A percentile compares a stretch with the other conserved stretches of the same genome.
Conservation (phyloP, 2,329 filamentous ascomycete genomes). For the Xylaria sp. region DNA sequence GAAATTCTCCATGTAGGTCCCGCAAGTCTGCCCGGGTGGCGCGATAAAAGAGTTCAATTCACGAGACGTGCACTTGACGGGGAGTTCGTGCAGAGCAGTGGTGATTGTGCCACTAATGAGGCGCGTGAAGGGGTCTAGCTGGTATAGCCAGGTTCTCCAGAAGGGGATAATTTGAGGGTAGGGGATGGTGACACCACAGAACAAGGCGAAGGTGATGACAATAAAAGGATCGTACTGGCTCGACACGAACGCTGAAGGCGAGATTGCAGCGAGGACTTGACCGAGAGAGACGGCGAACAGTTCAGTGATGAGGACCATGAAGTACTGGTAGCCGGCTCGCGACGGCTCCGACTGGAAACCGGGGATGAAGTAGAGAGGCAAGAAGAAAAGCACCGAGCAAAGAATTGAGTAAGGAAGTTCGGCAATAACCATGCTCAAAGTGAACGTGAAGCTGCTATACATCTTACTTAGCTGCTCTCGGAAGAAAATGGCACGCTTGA, state of each 20-base stretch:
- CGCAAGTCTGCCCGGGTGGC: constrained; percentile 74
- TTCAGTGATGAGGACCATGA: constrained; percentile 85
- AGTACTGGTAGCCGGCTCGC: constrained; percentile 85
- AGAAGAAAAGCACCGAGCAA: constrained; percentile 82
- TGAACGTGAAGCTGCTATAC: constrained; percentile 84
- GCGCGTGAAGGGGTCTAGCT: constrained; percentile 85
- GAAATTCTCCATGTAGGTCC: constrained; percentile 78
- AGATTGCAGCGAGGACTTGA: constrained; percentile 80
- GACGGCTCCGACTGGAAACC: constrained; percentile 72
- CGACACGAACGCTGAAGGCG: constrained; percentile 81
- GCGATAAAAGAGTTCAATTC: constrained; percentile 78
- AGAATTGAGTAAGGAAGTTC: constrained; percentile 87
- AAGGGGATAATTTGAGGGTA: constrained; percentile 80
- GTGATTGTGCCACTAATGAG: constrained; percentile 84
- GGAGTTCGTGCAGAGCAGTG: constrained; percentile 75
- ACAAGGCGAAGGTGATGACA: constrained; percentile 83
- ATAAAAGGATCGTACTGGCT: constrained; percentile 84
- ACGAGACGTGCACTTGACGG: constrained; percentile 67
- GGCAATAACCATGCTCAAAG: constrained; percentile 79
- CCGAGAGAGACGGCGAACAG: constrained; percentile 84
- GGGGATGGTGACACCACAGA: constrained; percentile 88
- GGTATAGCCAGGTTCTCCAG: constrained; percentile 83
- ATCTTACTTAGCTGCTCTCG: constrained; percentile 88
- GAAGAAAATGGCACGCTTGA: constrained; percentile 84
- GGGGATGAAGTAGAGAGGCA: constrained; percentile 86